Evolutionary conservation across 139 green algal genomes (phyloP), one percentile per base, ranked within the genome.

Genomic region (Closterium sp.): DNA sequence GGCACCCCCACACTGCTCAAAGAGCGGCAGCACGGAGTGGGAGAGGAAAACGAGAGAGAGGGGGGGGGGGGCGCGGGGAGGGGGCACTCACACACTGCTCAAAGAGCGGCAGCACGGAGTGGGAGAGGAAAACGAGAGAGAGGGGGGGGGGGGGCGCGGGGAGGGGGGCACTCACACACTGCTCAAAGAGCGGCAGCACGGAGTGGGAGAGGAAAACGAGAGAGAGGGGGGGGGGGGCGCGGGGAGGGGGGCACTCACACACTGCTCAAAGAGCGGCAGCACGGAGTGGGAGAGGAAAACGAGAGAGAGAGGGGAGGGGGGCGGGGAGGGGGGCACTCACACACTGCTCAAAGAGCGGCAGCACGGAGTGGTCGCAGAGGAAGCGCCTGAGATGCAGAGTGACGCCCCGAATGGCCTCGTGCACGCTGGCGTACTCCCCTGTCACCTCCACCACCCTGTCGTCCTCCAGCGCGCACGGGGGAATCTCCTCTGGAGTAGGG

Each of bases 291-390:
- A n/a, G n/a, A n/a, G n/a, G n/a, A n/a, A n/a, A n/a, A n/a, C n/a
- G n/a, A n/a, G n/a, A n/a, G n/a, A n/a, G n/a, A n/a, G n/a, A n/a
- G n/a, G n/a, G n/a, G n/a, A n/a, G n/a, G n/a, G n/a, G n/a, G n/a
- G n/a, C n/a, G n/a, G n/a, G n/a, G n/a, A n/a, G n/a, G n/a, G n/a
- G n/a, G n/a, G n/a, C n/a, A n/a, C n/a, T n/a, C n/a, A n/a, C n/a
- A n/a, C n/a, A n/a, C n/a, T n/a, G n/a, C n/a, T n/a, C n/a, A n/a
- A 91, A 93, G 66, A 92, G 32, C 4, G 90, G 84, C 35, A 93
- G 66, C 35, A 93, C 90, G 30, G 90, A 91, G 84, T 66, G 90
- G 36, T 93, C n/a, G n/a, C n/a, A 85, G 81, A 85, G 81, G 66
- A 93, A 93, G 30, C 84, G 38, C 12, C 89, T 85, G 31, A 92